phyloP scores from a whole-genome alignment of 2,329 filamentous ascomycete genomes.

The Botrytis squamosa region DNA sequence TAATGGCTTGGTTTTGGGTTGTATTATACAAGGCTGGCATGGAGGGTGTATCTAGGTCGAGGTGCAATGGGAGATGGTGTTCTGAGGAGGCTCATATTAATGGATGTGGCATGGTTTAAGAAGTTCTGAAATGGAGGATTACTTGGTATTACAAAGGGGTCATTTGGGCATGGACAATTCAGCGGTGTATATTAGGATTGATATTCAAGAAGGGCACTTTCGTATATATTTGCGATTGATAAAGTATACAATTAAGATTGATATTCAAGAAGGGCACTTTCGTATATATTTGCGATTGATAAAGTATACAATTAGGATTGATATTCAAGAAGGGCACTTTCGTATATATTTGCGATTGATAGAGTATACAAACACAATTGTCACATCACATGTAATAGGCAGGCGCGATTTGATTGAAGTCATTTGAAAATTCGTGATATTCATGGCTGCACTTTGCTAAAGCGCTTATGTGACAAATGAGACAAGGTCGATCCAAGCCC shows the following conservation, averaged over 20 bases:
- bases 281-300: neutral
- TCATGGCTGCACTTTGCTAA: slow-evolving; percentile 36
- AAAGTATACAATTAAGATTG: neutral
- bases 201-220: neutral
- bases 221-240: neutral
- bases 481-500: slow-evolving; percentile 34
- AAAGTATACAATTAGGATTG: neutral
- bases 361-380: neutral
- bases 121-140: neutral
- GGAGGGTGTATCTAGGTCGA: neutral
- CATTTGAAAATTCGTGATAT: slow-evolving; percentile 31
- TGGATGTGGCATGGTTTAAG: neutral
- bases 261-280: neutral
- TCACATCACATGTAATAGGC: neutral
- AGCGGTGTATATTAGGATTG: neutral
- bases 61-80: neutral
- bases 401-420: neutral
- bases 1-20: slow-evolving; percentile 3
- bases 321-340: neutral
- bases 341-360: neutral
- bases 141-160: neutral
- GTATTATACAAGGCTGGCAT: neutral
- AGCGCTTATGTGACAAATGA: slow-evolving; percentile 49
- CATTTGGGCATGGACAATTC: neutral
- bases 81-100: neutral